Conservation (phyloP, 306 rosid genomes). For the Ammopiptanthus mongolicus region DNA sequence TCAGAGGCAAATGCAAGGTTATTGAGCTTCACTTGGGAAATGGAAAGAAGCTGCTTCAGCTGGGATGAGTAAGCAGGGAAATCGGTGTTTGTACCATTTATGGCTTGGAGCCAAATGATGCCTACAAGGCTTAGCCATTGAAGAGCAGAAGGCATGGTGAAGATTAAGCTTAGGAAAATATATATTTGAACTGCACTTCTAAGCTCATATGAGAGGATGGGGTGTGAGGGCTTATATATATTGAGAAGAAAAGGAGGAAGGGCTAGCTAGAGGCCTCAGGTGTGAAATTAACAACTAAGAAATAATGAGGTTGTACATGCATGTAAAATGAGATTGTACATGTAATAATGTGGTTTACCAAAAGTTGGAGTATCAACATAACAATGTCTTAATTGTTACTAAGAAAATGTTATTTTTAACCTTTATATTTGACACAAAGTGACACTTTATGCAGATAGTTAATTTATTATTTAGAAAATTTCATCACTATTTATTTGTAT, state of each 20-base stretch:
- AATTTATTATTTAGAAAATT: no score
- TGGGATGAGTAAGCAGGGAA: slow-evolving; percentile 91
- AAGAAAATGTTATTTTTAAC: no score
- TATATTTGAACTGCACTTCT: background rate
- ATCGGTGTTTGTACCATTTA: slow-evolving; percentile 74
- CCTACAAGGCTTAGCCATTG: slow-evolving; percentile 91
- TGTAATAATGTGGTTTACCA: slow-evolving; percentile 22
- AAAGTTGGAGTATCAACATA: no score
- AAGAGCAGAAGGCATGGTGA: slow-evolving; percentile 43
- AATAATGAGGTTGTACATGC: background rate
- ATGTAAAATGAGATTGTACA: no score
- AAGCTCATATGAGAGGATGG: background rate
- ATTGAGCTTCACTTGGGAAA: slow-evolving; percentile 81
- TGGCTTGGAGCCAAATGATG: slow-evolving; percentile 85
- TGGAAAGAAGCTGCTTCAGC: slow-evolving; percentile 55
- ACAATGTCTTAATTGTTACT: no score
- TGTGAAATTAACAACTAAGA: slow-evolving; percentile 16
- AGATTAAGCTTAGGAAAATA: background rate
- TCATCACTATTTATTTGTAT: no score
- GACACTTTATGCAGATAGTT: no score
- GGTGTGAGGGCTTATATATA: background rate
- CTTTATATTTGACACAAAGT: no score
- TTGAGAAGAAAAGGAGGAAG: background rate
- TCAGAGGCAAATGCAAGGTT: slow-evolving; percentile 93
- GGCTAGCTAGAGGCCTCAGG: background rate